Base-by-base conservation (phyloP, 2,329 filamentous ascomycete genomes). In the Paraconiothyrium sp. region DNA sequence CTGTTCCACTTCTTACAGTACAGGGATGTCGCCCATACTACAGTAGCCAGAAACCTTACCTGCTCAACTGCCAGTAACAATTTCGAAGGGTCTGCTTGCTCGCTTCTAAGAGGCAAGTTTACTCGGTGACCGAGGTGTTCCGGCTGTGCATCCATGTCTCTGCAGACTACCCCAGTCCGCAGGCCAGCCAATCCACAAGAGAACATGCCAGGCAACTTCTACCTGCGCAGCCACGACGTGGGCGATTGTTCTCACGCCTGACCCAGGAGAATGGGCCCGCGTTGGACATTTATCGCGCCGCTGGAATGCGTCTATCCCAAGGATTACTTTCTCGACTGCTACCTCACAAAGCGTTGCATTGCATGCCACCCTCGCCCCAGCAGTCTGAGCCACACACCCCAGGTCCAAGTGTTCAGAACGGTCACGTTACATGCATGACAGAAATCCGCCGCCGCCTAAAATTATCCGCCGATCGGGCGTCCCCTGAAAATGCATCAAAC, bases 321-420 rank as follows among this genome's bases (percentile, higher is more conserved):
- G 30, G 20, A 44, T 43, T 30, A 6, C 41, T 37, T 59, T 37
- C 56, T 57, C 34, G 56, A 35, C 55, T 48, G 59, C 67, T 65
- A 67, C 48, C 62, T 59, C 39, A 43, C 49, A 62, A 64, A 71
- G 72, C 67, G 71, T 76, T 74, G 74, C 74, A 76, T 77, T 65
- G 75, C 76, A 76, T 73, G 58, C 59, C 59, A 54, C 57, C 61
- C 62, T 52, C 54, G 46, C 57, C 59, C 46, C 39, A 62, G 59
- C 48, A 48, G 59, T 64, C 67, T 70, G 63, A 70, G 69, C 69
- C 67, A 70, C 64, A 50, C 34, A 52, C 52, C 59, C 62, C 58
- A 51, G 46, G 52, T 57, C 55, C 61, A 59, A 41, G 72, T 70
- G 75, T 77, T 71, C 73, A 73, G 73, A 75, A 68, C 11, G 54